These are phyloP conservation scores for Picea abies DNA, from an alignment of 83 land plant genomes.

Conservation along the genomic window DNA sequence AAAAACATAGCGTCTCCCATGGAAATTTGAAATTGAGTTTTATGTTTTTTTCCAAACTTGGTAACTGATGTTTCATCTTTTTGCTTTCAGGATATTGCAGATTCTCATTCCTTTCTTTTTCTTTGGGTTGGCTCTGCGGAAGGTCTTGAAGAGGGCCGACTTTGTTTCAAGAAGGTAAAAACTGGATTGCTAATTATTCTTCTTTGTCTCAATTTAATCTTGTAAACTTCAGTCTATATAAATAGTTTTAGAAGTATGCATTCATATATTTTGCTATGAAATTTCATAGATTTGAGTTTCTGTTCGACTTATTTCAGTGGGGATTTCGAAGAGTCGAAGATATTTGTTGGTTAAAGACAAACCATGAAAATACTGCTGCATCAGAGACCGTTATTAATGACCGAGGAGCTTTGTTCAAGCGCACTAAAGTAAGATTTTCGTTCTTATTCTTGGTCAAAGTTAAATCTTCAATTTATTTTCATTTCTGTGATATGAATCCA, in stretches of 20 bases:
- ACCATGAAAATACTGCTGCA: conserved; percentile 34
- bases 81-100: conserved; percentile 10
- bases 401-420: conserved; percentile 43
- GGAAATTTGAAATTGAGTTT: neutral
- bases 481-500: neutral
- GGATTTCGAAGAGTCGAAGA: conserved; percentile 58
- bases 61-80: neutral
- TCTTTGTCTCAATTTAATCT: too few species aligned
- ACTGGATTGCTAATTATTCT: neutral
- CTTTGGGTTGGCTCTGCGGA: conserved; percentile 15
- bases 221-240: too few species aligned
- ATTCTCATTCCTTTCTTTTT: conserved; percentile 2
- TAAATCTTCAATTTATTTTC: neutral
- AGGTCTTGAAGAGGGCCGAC: neutral
- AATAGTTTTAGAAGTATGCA: too few species aligned
- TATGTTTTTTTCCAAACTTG: neutral
- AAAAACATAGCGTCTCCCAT: too few species aligned
- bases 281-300: too few species aligned
- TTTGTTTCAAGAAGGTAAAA: neutral
- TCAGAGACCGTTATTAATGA: conserved; percentile 31
- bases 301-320: conserved; percentile 29
- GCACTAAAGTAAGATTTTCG: conserved; percentile 32
- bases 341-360: conserved; percentile 58
- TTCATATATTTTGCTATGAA: too few species aligned
- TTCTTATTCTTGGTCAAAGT: too few species aligned